A percentile compares a stretch with the other conserved stretches of the same genome.
Conservation (phyloP, 1,139 yeast genomes). For the Chernovozyma aurita region DNA sequence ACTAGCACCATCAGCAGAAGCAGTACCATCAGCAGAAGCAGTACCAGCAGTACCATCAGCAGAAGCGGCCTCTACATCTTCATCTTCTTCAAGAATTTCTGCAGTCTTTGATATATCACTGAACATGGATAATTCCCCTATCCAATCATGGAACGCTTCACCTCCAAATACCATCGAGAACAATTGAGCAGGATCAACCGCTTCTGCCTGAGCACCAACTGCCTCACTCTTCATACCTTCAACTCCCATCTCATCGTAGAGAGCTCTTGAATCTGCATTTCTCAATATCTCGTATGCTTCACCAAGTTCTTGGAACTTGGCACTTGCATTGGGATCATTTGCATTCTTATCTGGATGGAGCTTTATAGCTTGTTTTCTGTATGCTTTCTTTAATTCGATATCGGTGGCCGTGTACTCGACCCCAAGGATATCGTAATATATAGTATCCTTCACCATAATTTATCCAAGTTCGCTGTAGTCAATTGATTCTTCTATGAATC, state of each 20-base stretch:
- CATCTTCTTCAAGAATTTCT: slow-evolving; percentile 48
- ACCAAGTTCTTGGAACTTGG: slow-evolving; percentile 60
- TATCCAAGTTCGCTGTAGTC: neutral
- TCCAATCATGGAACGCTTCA: slow-evolving; percentile 55
- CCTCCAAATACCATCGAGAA: slow-evolving; percentile 91
- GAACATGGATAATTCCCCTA: slow-evolving; percentile 86
- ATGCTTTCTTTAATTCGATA: slow-evolving; percentile 86
- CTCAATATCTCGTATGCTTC: slow-evolving; percentile 44
- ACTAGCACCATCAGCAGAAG: slow-evolving; percentile 1
- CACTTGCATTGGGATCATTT: slow-evolving; percentile 74
- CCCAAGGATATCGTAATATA: slow-evolving; percentile 78
- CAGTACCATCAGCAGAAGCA: slow-evolving; percentile 3
- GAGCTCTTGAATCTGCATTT: slow-evolving; percentile 31
- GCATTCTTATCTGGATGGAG: slow-evolving; percentile 98
- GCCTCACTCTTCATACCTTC: slow-evolving; percentile 36
- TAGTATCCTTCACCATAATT: slow-evolving; percentile 86
- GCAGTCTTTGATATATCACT: slow-evolving; percentile 74
- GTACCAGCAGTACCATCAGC: slow-evolving; percentile 2
- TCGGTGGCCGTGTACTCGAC: slow-evolving; percentile 69
- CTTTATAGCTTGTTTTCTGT: slow-evolving; percentile 79
- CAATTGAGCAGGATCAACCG: slow-evolving; percentile 41
- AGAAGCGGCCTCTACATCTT: slow-evolving; percentile 10
- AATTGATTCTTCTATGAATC: neutral
- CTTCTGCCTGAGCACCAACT: slow-evolving; percentile 21
- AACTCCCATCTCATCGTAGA: slow-evolving; percentile 41